Conservation (phyloP, 164 flowering plant species). For the grape (Vitis vinifera) region ASM3070453v1 NC_081810.1:23424501-23425000, state of each 20-base stretch:
- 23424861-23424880: conserved; percentile 17
- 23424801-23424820: conserved; percentile 71
- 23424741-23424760: conserved; percentile 87
- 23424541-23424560: conserved; percentile 72
- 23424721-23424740: conserved; percentile 79
- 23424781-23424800: conserved; percentile 83
- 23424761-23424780: conserved; percentile 94
- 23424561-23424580: conserved; percentile 64
- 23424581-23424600: conserved; percentile 99
- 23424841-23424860: conserved; percentile 39
- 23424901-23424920: background rate
- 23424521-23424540: conserved; percentile 90
- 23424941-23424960: background rate
- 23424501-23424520: conserved; percentile 94
- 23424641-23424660: conserved; percentile 80
- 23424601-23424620: conserved; percentile 73
- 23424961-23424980: too few relatives aligned
- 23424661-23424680: conserved; percentile 46
- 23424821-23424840: conserved; percentile 64
- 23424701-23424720: conserved; percentile 68
- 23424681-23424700: conserved; percentile 74
- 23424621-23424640: conserved; percentile 75
- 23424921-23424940: background rate
- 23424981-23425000: conserved; percentile 2
- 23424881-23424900: conserved; percentile 25